Evolutionary conservation across 345 rosid species (phyloP), one percentile per base, ranked within the genome.

Genomic region (Anacardium occidentale): DNA sequence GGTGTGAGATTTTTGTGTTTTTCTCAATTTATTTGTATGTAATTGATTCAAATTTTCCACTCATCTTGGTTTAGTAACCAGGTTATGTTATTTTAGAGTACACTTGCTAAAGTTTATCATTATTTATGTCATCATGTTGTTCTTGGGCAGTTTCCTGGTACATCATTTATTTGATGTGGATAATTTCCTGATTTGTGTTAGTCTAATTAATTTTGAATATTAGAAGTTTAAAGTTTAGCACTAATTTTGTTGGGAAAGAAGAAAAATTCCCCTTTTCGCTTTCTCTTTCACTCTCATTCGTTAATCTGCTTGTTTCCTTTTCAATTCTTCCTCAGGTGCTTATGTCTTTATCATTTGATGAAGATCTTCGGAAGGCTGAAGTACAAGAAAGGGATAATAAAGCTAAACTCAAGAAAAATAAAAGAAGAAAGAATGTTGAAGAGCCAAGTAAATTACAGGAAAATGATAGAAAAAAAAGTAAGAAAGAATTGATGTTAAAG

Each of bases 311-410:
- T 29, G 55, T 50, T 0, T 70, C 20, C n/a, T 65, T 52, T 40
- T 62, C 34, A 10, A 56, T 63, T 13, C 25, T 54, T 69, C 68
- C 72, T 22, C 81, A 91, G 98, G 98, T 95, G 69, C 86, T 96
- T 74, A 77, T 93, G 90, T 90, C 93, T 69, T 80, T 96, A 75
- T 85, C 90, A 62, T 89, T 96, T 80, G 89, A 93, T 54, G 98
- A 92, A 76, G 89, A 90, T 74, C 85, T 95, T n/a, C 75, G 87
- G 55, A 93, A 74, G 81, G 75, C 51, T 45, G 73, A 83, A 60
- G 74, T 25, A 74, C 69, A 75, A 48, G 78, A 80, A 40, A 80
- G 47, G 61, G 86, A 87, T 7, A 77, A 68, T 42, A 84, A 83
- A 73, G 73, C 67, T 45, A 88, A 82, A 77, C 59, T 65, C 76